Conservation (phyloP, 768 basidiomycete genomes). For the Lactifluus pinguis region DNA sequence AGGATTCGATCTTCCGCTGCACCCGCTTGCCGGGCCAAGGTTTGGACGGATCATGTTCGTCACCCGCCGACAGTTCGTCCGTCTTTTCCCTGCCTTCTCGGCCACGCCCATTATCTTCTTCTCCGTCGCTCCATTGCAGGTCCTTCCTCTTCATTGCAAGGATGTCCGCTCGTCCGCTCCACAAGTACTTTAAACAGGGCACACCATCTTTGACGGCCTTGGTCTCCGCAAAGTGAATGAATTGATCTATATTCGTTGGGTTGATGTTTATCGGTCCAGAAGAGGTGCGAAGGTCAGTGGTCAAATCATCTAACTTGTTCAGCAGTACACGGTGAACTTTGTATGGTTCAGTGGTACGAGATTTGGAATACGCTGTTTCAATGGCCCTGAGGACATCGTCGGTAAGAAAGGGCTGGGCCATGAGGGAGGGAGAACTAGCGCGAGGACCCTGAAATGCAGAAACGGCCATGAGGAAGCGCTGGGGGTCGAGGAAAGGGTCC, state of each 20-base stretch:
- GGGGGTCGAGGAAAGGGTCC: conserved; percentile 72
- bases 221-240: conserved; percentile 38
- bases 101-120: conserved; percentile 30
- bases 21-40: conserved; percentile 30
- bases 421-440: conserved; percentile 2
- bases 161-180: conserved; percentile 29
- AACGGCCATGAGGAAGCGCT: conserved; percentile 45
- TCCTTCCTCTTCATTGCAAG: conserved; percentile 31
- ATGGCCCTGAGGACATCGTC: conserved; percentile 41
- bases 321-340: conserved; percentile 55
- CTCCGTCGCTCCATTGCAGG: conserved; percentile 28
- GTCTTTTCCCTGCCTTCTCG: conserved; percentile 27
- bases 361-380: conserved; percentile 38
- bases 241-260: conserved; percentile 40
- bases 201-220: conserved; percentile 28
- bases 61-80: conserved; percentile 21
- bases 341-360: conserved; percentile 41
- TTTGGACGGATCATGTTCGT: conserved; percentile 26
- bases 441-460: conserved; percentile 24
- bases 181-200: conserved; percentile 27
- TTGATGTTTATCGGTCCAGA: conserved; percentile 15
- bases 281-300: conserved; percentile 30
- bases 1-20: conserved; percentile 40
- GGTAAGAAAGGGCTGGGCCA: conserved; percentile 29
- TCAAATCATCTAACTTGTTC: conserved; percentile 48